phyloP scores from a whole-genome alignment of 2,329 filamentous ascomycete genomes.

The Chrysoporthe austroafricana region DNA sequence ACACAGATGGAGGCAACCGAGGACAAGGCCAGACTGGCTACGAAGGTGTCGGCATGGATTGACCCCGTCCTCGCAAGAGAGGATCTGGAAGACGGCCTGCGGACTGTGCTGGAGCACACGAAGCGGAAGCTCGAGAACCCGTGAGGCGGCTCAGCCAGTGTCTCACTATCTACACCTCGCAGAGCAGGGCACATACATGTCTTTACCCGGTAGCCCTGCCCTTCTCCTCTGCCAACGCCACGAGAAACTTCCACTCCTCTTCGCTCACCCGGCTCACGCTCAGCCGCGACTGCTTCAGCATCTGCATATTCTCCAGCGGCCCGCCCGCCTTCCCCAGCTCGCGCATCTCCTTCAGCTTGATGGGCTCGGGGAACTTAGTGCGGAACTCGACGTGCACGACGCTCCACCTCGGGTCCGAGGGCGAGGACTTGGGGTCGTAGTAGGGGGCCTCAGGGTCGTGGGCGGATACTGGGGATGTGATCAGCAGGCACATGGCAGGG shows the following conservation, averaged over 20 bases:
- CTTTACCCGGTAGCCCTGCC: slow-evolving; percentile 31
- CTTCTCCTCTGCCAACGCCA: slow-evolving; percentile 53
- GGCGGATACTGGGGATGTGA: slow-evolving; percentile 59
- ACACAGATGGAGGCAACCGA: slow-evolving; percentile 49
- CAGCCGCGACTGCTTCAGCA: slow-evolving; percentile 79
- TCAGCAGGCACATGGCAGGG: neutral
- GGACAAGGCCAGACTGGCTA: slow-evolving; percentile 50
- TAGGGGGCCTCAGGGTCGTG: slow-evolving; percentile 76
- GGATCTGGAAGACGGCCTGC: slow-evolving; percentile 59
- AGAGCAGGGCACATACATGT: neutral
- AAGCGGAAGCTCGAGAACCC: slow-evolving; percentile 41
- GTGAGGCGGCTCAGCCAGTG: slow-evolving; percentile 15
- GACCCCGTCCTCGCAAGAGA: slow-evolving; percentile 53
- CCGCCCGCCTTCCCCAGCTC: slow-evolving; percentile 59
- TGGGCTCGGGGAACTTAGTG: slow-evolving; percentile 74
- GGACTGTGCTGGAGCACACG: slow-evolving; percentile 58
- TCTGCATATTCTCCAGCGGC: slow-evolving; percentile 75
- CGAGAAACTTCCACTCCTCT: slow-evolving; percentile 68
- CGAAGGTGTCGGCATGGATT: slow-evolving; percentile 59
- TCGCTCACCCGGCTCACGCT: slow-evolving; percentile 74
- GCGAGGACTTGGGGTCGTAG: slow-evolving; percentile 77
- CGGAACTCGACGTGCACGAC: slow-evolving; percentile 88
- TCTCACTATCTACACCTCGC: neutral
- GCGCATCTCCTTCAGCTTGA: slow-evolving; percentile 74
- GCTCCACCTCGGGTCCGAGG: slow-evolving; percentile 77